Percentiles rank a stretch among this genome's conserved stretches.
These are phyloP conservation scores for Dendrostoma leiphaemia DNA, from an alignment of 2,329 filamentous ascomycete genomes.

Conservation along the genomic window DNA sequence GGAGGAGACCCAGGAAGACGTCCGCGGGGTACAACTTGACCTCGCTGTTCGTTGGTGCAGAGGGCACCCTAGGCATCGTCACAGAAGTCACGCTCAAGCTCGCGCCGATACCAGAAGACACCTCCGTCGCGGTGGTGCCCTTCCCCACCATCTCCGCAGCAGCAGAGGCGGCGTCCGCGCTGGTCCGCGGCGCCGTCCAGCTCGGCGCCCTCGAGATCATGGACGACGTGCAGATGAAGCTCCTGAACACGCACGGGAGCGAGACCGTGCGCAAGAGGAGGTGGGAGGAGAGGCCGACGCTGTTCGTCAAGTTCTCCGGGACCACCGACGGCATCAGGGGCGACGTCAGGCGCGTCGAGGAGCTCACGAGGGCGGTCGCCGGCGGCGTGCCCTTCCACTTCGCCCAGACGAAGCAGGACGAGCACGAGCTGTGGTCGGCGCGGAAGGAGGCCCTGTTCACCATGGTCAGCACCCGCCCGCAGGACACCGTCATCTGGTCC, in stretches of 20 bases:
- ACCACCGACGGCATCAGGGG: constrained; percentile 62
- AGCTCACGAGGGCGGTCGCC: constrained; percentile 55
- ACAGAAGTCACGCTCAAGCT: constrained; percentile 70
- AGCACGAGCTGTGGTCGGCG: constrained; percentile 71
- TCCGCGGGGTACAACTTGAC: constrained; percentile 72
- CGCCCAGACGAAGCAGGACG: constrained; percentile 62
- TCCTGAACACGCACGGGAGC: constrained; percentile 63
- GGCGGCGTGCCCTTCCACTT: constrained; percentile 63
- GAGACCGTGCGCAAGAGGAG: constrained; percentile 49
- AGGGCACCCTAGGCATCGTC: constrained; percentile 69
- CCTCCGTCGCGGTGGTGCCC: constrained; percentile 62
- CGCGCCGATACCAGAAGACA: constrained; percentile 60
- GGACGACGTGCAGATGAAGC: constrained; percentile 65
- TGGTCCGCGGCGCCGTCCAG: constrained; percentile 64
- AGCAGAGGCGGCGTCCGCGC: constrained; percentile 59
- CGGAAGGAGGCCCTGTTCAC: constrained; percentile 74
- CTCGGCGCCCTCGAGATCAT: constrained; percentile 66
- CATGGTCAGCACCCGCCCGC: constrained; percentile 62
- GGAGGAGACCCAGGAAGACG: constrained; percentile 64
- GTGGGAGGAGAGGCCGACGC: constrained; percentile 68
- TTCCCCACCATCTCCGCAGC: constrained; percentile 60
- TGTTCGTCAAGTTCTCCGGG: constrained; percentile 75
- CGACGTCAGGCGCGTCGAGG: constrained; percentile 59
- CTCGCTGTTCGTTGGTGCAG: constrained; percentile 66
- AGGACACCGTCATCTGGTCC: constrained; percentile 67